Evolutionary conservation across 2,329 filamentous ascomycete species (phyloP).

Genomic region (Xylaria sp.): DNA sequence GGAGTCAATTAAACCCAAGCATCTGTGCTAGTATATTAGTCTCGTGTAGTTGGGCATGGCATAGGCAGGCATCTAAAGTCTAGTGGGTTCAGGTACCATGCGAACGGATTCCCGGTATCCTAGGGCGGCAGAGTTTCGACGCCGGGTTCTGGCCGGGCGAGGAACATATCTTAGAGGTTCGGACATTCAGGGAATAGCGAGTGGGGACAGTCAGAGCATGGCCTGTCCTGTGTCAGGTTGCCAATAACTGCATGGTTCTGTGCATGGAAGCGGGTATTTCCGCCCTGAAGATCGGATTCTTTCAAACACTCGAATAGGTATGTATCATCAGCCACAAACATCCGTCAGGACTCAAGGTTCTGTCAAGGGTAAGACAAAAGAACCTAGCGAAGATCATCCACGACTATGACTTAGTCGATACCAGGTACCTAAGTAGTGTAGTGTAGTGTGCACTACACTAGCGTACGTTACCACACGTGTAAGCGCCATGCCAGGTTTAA

Average conservation of each 20-base stretch:
- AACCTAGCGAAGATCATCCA: constrained; percentile 4
- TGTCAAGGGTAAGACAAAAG: not conserved
- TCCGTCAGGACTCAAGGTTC: too few relatives aligned
- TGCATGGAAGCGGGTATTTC: not conserved
- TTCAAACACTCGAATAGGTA: constrained; percentile 10
- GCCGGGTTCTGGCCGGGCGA: not conserved
- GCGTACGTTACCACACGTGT: too few relatives aligned
- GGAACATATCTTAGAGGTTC: not conserved
- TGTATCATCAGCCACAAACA: not conserved
- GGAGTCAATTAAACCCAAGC: constrained; percentile 5
- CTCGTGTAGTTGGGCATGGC: too few relatives aligned
- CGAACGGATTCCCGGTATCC: not conserved
- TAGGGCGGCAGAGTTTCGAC: not conserved
- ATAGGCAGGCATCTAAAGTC: not conserved
- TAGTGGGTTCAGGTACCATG: not conserved
- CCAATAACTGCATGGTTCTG: not conserved
- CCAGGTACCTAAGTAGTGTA: too few relatives aligned
- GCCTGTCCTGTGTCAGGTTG: constrained; percentile 1
- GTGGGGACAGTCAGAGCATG: constrained; percentile 18
- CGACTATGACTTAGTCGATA: not conserved
- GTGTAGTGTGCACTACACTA: too few relatives aligned
- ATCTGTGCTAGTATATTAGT: not conserved
- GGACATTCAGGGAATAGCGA: constrained; percentile 1
- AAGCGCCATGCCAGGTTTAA: too few relatives aligned
- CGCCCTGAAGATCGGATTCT: constrained; percentile 8